A percentile compares a stretch with the other conserved stretches of the same genome.
phyloP scores from a whole-genome alignment of 345 rosid species.

The Sapria himalayana region DNA sequence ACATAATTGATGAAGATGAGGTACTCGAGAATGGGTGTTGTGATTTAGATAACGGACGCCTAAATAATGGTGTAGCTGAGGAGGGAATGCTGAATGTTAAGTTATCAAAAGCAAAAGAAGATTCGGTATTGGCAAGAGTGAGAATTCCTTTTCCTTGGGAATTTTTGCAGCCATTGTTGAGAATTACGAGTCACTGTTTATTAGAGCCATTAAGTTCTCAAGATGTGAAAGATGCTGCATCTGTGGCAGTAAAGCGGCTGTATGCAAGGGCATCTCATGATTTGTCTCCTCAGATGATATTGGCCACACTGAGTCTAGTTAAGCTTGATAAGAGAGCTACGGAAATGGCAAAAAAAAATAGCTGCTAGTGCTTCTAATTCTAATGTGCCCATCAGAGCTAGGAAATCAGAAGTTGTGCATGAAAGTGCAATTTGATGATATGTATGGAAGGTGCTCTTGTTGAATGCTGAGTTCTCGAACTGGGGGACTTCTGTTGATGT shows the following conservation, averaged over 20 bases:
- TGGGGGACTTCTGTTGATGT: no score
- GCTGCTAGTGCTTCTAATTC: constrained; percentile 10
- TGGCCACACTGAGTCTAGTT: constrained; percentile 65
- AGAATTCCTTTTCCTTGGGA: constrained; percentile 94
- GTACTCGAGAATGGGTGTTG: constrained; percentile 11
- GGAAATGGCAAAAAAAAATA: constrained; percentile 20
- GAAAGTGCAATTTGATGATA: no score
- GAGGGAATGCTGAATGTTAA: no score
- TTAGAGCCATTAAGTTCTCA: constrained; percentile 54
- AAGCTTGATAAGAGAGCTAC: constrained; percentile 62
- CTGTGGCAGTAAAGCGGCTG: constrained; percentile 50
- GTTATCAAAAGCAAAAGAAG: constrained; percentile 6
- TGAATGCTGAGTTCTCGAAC: no score
- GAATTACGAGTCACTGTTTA: constrained; percentile 73
- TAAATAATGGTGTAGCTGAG: constrained; percentile 13
- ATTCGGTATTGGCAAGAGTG: constrained; percentile 22
- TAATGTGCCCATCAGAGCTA: constrained; percentile 45
- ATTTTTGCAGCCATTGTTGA: constrained; percentile 51
- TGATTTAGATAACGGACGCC: no score
- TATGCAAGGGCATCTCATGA: constrained; percentile 92
- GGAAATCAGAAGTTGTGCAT: constrained; percentile 76
- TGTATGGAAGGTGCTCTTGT: no score
- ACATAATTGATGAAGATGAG: constrained; percentile 21
- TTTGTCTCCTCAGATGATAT: constrained; percentile 66
- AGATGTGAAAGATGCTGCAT: constrained; percentile 64